Evolutionary conservation across 2,329 filamentous ascomycete species (phyloP).

Genomic region (Paramyrothecium roridum): DNA sequence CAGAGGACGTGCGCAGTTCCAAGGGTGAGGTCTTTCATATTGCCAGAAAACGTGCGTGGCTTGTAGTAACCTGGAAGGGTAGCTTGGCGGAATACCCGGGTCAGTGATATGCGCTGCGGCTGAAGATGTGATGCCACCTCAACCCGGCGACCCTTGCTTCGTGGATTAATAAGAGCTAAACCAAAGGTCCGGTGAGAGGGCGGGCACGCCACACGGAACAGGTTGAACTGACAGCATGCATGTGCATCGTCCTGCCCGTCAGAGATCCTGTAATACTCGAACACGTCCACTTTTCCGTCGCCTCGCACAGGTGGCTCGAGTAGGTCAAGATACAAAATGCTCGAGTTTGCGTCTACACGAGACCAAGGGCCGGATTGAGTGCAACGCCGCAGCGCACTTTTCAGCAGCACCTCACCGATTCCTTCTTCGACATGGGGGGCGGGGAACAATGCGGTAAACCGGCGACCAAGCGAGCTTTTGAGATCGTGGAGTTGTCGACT

Average conservation of each 20-base stretch:
- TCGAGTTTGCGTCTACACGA: too few species aligned
- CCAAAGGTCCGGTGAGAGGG: too few species aligned
- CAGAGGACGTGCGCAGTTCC: not conserved
- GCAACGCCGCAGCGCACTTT: too few species aligned
- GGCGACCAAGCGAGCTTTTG: too few species aligned
- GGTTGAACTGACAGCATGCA: not conserved
- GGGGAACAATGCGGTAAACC: too few species aligned
- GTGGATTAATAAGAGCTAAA: too few species aligned
- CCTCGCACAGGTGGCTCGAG: not conserved
- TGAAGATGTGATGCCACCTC: not conserved
- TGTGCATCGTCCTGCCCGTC: not conserved
- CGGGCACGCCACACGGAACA: not conserved
- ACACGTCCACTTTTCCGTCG: not conserved
- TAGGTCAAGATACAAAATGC: not conserved
- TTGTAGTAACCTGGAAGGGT: not conserved
- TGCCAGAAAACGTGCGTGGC: not conserved
- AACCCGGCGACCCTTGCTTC: not conserved
- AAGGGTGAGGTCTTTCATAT: not conserved
- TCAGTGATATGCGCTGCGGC: not conserved
- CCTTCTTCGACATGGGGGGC: too few species aligned
- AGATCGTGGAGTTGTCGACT: too few species aligned
- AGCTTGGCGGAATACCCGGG: not conserved
- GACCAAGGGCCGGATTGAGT: too few species aligned
- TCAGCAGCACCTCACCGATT: too few species aligned
- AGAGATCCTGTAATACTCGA: not conserved